Evolutionary conservation across 768 basidiomycete genomes (phyloP).

Genomic region (Agaricus blazei): DNA sequence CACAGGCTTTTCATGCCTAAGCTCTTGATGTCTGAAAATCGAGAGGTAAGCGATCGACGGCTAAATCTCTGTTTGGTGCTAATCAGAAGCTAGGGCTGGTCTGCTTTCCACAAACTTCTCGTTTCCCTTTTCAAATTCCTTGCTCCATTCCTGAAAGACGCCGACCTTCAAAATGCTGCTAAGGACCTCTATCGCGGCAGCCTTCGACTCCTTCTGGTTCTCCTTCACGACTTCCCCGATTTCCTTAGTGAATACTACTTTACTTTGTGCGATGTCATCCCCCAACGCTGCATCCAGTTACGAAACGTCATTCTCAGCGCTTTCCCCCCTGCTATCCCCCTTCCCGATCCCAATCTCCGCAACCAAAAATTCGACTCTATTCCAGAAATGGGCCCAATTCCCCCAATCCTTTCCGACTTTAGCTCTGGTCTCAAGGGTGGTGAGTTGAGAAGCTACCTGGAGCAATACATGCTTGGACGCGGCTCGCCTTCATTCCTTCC

Average conservation of each 20-base stretch:
- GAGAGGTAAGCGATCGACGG: slow-evolving; percentile 54
- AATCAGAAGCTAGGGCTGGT: slow-evolving; percentile 64
- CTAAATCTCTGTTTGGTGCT: neutral
- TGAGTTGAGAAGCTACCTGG: slow-evolving; percentile 75
- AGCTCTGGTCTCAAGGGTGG: slow-evolving; percentile 73
- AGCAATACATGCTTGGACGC: slow-evolving; percentile 79
- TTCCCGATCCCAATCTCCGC: slow-evolving; percentile 85
- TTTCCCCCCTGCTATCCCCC: slow-evolving; percentile 74
- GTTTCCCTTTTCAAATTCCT: slow-evolving; percentile 95
- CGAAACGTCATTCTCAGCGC: slow-evolving; percentile 96
- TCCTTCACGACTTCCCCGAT: slow-evolving; percentile 98
- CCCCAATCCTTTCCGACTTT: slow-evolving; percentile 89
- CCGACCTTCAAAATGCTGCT: slow-evolving; percentile 74
- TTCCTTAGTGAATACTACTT: slow-evolving; percentile 97
- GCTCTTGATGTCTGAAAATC: slow-evolving; percentile 77
- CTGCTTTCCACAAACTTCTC: slow-evolving; percentile 92
- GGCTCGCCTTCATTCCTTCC: slow-evolving; percentile 66
- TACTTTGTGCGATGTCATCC: slow-evolving; percentile 90
- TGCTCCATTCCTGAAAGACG: slow-evolving; percentile 81
- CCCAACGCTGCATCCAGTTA: slow-evolving; percentile 89
- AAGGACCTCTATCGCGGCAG: slow-evolving; percentile 89
- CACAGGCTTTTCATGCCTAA: slow-evolving; percentile 98
- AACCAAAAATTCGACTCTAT: slow-evolving; percentile 69
- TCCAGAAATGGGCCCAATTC: slow-evolving; percentile 90
- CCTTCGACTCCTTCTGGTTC: slow-evolving; percentile 84